Percentiles rank a stretch among this genome's conserved stretches.
phyloP scores from a whole-genome alignment of 495 filamentous ascomycete genomes.

The Penicillium cataractarum region DNA sequence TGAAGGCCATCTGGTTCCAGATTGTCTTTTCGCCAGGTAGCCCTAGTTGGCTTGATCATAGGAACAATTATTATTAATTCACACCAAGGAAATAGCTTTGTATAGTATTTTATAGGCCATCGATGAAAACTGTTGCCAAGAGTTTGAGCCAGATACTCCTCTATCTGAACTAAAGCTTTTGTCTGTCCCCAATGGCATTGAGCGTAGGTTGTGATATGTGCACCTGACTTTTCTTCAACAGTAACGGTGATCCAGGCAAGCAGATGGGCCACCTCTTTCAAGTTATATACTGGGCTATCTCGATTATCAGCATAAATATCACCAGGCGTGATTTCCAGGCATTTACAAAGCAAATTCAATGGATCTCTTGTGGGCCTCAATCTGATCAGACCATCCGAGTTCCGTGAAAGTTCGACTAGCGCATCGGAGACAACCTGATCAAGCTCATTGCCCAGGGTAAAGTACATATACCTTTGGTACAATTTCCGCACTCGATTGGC shows the following conservation, averaged over 20 bases:
- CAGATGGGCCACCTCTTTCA: neutral
- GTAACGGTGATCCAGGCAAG: neutral
- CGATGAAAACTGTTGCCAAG: neutral
- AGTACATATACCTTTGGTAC: neutral
- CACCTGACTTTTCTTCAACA: neutral
- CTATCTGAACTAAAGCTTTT: constrained; percentile 1
- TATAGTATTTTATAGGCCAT: too few relatives aligned
- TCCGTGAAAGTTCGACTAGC: neutral
- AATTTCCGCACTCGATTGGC: neutral
- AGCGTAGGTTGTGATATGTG: neutral
- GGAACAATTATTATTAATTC: too few relatives aligned
- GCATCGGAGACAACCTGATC: neutral
- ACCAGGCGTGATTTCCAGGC: neutral
- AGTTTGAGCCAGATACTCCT: neutral
- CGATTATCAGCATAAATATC: neutral
- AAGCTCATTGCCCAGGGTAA: neutral
- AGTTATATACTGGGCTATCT: neutral
- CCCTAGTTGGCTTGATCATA: too few relatives aligned
- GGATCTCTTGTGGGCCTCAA: neutral
- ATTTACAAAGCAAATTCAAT: neutral
- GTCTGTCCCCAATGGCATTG: neutral
- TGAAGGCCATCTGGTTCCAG: too few relatives aligned
- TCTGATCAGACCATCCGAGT: neutral
- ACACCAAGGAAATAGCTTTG: too few relatives aligned
- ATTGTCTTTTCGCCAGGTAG: too few relatives aligned